Percentiles rank a stretch among this genome's conserved stretches.
Evolutionary conservation across 2,329 filamentous ascomycete genomes (phyloP).

Genomic region (Ophiocordyceps polyrhachis-furcata): DNA sequence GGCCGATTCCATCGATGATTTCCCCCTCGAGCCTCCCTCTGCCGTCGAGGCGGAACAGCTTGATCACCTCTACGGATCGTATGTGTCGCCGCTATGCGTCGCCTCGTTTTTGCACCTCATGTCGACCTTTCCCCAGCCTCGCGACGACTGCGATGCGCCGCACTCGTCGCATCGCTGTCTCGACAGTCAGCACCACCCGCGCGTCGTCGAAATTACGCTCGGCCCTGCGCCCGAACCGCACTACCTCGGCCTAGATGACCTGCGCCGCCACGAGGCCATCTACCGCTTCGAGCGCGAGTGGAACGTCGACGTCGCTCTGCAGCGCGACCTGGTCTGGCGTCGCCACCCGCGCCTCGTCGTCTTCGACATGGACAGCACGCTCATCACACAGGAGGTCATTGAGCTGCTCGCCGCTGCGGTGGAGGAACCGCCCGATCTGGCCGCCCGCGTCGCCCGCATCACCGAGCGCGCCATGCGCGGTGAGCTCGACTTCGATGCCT

Average conservation of each 20-base stretch:
- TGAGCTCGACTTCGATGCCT: constrained; percentile 78
- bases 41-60: constrained; percentile 32
- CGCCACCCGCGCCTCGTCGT: constrained; percentile 73
- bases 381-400: constrained; percentile 95
- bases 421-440: constrained; percentile 47
- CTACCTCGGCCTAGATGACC: constrained; percentile 47
- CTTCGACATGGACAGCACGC: constrained; percentile 97
- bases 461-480: constrained; percentile 91
- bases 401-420: constrained; percentile 80
- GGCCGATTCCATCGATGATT: constrained; percentile 35
- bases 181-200: constrained; percentile 38
- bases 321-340: constrained; percentile 54
- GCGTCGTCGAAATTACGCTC: constrained; percentile 47
- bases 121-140: constrained; percentile 38
- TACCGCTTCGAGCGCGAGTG: constrained; percentile 75
- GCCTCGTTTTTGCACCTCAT: constrained; percentile 49
- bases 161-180: constrained; percentile 46
- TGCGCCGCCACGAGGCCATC: constrained; percentile 65
- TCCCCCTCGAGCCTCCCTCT: constrained; percentile 39
- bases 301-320: constrained; percentile 71
- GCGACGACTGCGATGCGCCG: constrained; percentile 27
- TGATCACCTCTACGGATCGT: constrained; percentile 47
- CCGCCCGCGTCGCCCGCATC: constrained; percentile 68
- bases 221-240: constrained; percentile 39
- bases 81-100: constrained; percentile 45